A percentile compares a stretch with the other conserved stretches of the same genome.
phyloP scores from a whole-genome alignment of 257 asterid genomes.

The Primulina eburnea region DNA sequence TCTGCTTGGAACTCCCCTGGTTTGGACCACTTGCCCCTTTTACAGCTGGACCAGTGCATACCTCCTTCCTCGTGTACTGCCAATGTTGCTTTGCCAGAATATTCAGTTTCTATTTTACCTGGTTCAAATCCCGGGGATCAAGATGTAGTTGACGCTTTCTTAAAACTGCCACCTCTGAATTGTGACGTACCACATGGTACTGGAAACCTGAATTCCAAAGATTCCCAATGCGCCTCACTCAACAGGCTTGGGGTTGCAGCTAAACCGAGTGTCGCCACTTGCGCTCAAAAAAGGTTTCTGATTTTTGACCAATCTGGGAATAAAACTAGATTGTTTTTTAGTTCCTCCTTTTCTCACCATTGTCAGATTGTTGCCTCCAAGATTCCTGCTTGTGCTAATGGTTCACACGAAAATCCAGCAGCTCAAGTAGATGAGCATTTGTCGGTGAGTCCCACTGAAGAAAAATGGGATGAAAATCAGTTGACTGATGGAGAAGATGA shows the following conservation, averaged over 20 bases:
- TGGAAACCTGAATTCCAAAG: slow-evolving; percentile 24
- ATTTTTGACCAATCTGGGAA: slow-evolving; percentile 65
- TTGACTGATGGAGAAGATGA: slow-evolving; percentile 47
- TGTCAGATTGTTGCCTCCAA: slow-evolving; percentile 29
- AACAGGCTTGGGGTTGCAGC: slow-evolving; percentile 31
- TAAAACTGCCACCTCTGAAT: slow-evolving; percentile 20
- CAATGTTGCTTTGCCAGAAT: slow-evolving; percentile 34
- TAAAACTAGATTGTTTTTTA: slow-evolving; percentile 47
- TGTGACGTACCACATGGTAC: slow-evolving; percentile 29
- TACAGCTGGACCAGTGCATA: slow-evolving; percentile 37
- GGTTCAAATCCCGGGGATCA: slow-evolving; percentile 28
- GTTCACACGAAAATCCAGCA: slow-evolving; percentile 26
- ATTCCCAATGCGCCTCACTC: slow-evolving; percentile 26
- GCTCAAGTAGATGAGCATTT: slow-evolving; percentile 27
- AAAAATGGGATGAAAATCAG: slow-evolving; percentile 38
- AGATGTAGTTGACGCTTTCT: slow-evolving; percentile 31
- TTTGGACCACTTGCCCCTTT: slow-evolving; percentile 37
- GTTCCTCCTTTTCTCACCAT: slow-evolving; percentile 40
- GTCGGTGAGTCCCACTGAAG: slow-evolving; percentile 31
- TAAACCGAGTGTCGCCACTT: slow-evolving; percentile 28
- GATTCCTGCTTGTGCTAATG: slow-evolving; percentile 26
- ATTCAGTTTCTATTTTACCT: slow-evolving; percentile 30
- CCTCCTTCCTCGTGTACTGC: slow-evolving; percentile 32
- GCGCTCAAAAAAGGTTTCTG: slow-evolving; percentile 48
- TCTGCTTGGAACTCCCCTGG: slow-evolving; percentile 43